Base-by-base conservation (phyloP, 306 rosid genomes). In the Dryas drummondii region DNA sequence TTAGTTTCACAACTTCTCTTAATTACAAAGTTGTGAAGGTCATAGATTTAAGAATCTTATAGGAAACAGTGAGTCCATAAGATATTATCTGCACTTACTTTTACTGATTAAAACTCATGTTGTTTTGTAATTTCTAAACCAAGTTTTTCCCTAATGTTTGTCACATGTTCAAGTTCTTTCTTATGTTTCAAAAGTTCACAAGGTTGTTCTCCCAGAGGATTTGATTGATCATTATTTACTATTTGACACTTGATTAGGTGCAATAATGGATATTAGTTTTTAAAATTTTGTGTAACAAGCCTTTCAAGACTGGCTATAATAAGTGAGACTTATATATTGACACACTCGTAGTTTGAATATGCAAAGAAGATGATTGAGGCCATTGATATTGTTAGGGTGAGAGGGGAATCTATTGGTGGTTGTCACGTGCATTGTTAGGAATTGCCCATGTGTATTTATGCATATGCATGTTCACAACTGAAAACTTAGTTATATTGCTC, bases 321-420 rank as follows among this genome's bases (percentile, higher is more conserved):
- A 22, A 22, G 22, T 22, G 22, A 1, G 22, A 22, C 0, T 22
- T 1, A 0, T 22, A 22, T 22, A 22, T 22, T 74, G 81, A 76
- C 8, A 41, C 74, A 70, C 86, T n/a, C n/a, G n/a, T n/a, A n/a
- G n/a, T n/a, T 97, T 51, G 93, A 90, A 83, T 92, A 87, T 72
- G 99, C 99, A 47, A 92, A 96, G 78, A 92, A 90, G 91, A 96
- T 96, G 99, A 96, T 92, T 73, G 77, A 87, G 67, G 98, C 96
- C 70, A 85, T 96, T 77, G 99, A 96, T 83, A 83, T 79, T 44
- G 88, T 96, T 71, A 90, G 98, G 65, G 92, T 89, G 79, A 90
- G 32, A 82, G 98, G 99, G 79, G 93, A 96, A 75, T 96, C 99
- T 26, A 87, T 92, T 71, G 98, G 99, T 52, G 99, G 90, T 92